Evolutionary conservation across 352 stramenopile species (phyloP), one percentile per base, ranked within the genome.

Genomic region (Phytophthora parvispora): DNA sequence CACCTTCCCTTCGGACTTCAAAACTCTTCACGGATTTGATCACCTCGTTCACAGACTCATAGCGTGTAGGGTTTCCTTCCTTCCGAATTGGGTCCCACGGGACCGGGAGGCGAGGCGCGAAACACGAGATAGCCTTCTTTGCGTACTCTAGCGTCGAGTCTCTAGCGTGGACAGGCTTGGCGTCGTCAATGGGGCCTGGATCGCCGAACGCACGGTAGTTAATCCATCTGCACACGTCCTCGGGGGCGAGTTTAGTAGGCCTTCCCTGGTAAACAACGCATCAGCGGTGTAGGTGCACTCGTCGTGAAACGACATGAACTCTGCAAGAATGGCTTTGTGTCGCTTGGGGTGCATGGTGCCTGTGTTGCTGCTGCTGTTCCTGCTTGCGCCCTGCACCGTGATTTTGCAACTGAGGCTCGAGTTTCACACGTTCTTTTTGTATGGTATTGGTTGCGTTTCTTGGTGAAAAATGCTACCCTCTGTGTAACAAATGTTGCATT

Each of bases 51-150:
- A 69, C 52, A 24, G 29, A 2, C 28, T 62, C 43, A 5, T 38
- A 62, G 32, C 51, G 51, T 6, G 61, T 69, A 4, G 52, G 42
- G 20, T 69, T 69, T 7, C 43, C 51, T 51, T 58, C 38, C 6
- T n/a, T 15, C 8, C 24, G 31, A 38, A 66, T 52, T 18, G 58
- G 48, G n/a, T 69, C 51, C 40, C 51, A 69, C 1, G 43, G 5
- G 6, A 58, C 31, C 29, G 40, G 54, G 6, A 24, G 3, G 1
- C 38, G 61, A 3, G 61, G 52, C 42, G 62, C 62, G 45, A 69
- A 62, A 2, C 25, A 58, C 5, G 51, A 69, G 20, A n/a, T n/a
- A 57, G 61, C 61, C 29, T 68, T 68, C 49, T 61, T 68, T 6
- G 42, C 31, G 12, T 49, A 57, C 24, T 57, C 60, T 1, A 68